These are phyloP conservation scores for Gaeumannomyces sp. DNA, from an alignment of 2,329 filamentous ascomycete species.

Conservation along the genomic window DNA sequence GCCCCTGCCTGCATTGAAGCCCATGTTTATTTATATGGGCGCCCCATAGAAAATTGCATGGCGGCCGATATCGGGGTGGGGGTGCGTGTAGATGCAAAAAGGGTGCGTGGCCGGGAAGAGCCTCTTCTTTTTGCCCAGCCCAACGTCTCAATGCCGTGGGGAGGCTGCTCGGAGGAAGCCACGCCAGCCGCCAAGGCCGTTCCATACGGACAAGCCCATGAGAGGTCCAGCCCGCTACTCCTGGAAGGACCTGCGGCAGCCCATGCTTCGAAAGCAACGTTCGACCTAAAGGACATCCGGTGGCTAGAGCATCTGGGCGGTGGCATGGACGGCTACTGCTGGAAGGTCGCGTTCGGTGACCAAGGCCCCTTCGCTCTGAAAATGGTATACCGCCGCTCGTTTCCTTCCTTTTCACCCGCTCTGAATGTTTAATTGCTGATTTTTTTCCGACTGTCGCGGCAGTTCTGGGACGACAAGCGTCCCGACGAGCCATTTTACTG, in stretches of 20 bases:
- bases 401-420: not conserved
- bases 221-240: not conserved
- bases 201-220: not conserved
- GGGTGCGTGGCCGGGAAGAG: too few species aligned
- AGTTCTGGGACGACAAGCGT: not conserved
- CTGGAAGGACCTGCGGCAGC: not conserved
- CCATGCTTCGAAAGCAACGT: not conserved
- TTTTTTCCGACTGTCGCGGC: too few species aligned
- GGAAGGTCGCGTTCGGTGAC: not conserved
- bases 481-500: not conserved
- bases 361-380: not conserved
- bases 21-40: too few species aligned
- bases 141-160: too few species aligned
- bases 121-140: too few species aligned
- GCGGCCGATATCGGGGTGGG: too few species aligned
- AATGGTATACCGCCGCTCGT: not conserved
- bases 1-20: too few species aligned
- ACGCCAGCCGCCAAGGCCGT: not conserved
- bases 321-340: not conserved
- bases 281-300: constrained; percentile 1
- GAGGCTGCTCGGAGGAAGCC: too few species aligned
- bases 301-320: constrained; percentile 1
- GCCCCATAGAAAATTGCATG: too few species aligned
- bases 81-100: too few species aligned
- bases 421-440: too few species aligned